Percentiles rank a stretch among this genome's conserved stretches.
phyloP scores from a whole-genome alignment of 2,329 filamentous ascomycete genomes.

The Pezicula neosporulosa region DNA sequence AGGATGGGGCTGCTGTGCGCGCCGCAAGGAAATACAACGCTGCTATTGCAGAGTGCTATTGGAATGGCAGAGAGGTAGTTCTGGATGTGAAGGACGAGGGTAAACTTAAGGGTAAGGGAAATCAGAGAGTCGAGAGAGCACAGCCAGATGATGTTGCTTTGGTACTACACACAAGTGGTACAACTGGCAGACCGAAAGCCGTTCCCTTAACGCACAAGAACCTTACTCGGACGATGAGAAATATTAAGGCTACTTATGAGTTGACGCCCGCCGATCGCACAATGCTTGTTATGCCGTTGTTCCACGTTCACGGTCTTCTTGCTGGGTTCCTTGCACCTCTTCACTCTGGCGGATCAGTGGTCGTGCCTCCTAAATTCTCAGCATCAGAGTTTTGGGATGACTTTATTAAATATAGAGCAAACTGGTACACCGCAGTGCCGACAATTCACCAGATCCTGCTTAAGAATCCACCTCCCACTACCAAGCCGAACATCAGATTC shows the following conservation, averaged over 20 bases:
- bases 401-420: conserved; percentile 70
- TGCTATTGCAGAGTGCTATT: conserved; percentile 85
- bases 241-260: conserved; percentile 75
- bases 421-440: conserved; percentile 92
- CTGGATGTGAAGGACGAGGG: conserved; percentile 76
- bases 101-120: conserved; percentile 52
- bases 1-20: conserved; percentile 67
- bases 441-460: conserved; percentile 90
- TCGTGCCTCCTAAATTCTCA: conserved; percentile 78
- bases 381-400: conserved; percentile 80
- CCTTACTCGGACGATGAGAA: conserved; percentile 77
- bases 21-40: conserved; percentile 77
- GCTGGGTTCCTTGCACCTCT: conserved; percentile 79
- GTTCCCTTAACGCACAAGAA: conserved; percentile 80
- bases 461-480: conserved; percentile 64
- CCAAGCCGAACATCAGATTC: conserved; percentile 73
- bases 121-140: conserved; percentile 46
- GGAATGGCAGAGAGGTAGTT: conserved; percentile 67
- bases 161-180: conserved; percentile 80
- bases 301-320: conserved; percentile 86
- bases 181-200: conserved; percentile 81
- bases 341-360: conserved; percentile 70
- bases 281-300: conserved; percentile 85
- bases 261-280: conserved; percentile 70
- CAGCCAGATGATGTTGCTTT: conserved; percentile 77